A percentile compares a stretch with the other conserved stretches of the same genome.
These are phyloP conservation scores for Penicillium coffeae DNA, from an alignment of 495 filamentous ascomycete genomes.

Conservation along the genomic window DNA sequence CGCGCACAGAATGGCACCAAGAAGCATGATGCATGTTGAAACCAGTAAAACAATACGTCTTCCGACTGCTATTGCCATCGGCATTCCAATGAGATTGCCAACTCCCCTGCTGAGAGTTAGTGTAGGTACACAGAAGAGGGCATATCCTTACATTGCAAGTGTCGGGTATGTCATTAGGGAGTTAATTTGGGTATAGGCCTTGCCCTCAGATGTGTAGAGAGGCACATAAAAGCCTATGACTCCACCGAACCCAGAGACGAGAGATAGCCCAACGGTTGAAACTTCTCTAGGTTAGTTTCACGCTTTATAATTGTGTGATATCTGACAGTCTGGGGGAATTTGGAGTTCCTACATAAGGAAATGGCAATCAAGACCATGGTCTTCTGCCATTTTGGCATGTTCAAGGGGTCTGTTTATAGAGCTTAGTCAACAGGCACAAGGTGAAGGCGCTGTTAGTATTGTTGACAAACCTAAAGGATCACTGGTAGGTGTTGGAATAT, in stretches of 20 bases:
- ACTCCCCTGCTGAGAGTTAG: slow-evolving; percentile 21
- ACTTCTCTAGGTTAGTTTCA: slow-evolving; percentile 7
- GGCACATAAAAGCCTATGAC: slow-evolving; percentile 22
- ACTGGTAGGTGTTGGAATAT: slow-evolving; percentile 28
- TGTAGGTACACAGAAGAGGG: not conserved
- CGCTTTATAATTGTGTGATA: not conserved
- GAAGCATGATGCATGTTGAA: slow-evolving; percentile 23
- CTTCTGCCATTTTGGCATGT: slow-evolving; percentile 27
- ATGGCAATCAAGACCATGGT: slow-evolving; percentile 20
- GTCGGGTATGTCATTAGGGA: slow-evolving; percentile 29
- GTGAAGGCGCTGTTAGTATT: too few relatives aligned
- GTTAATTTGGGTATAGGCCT: slow-evolving; percentile 23
- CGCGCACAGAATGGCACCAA: slow-evolving; percentile 22
- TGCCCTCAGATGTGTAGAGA: slow-evolving; percentile 14
- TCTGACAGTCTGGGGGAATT: too few relatives aligned
- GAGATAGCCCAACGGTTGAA: slow-evolving; percentile 23
- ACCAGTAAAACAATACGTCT: slow-evolving; percentile 33
- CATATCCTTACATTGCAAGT: slow-evolving; percentile 2
- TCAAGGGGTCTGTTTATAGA: slow-evolving; percentile 29
- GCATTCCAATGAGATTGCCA: slow-evolving; percentile 40
- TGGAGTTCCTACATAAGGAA: slow-evolving; percentile 19
- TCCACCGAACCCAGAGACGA: slow-evolving; percentile 29
- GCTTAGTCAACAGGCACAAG: not conserved
- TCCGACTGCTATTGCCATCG: slow-evolving; percentile 37
- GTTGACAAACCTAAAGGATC: slow-evolving; percentile 19